Evolutionary conservation across 2,329 filamentous ascomycete species (phyloP), one percentile per base, ranked within the genome.

Genomic region (Aspergillus novoparasiticus): DNA sequence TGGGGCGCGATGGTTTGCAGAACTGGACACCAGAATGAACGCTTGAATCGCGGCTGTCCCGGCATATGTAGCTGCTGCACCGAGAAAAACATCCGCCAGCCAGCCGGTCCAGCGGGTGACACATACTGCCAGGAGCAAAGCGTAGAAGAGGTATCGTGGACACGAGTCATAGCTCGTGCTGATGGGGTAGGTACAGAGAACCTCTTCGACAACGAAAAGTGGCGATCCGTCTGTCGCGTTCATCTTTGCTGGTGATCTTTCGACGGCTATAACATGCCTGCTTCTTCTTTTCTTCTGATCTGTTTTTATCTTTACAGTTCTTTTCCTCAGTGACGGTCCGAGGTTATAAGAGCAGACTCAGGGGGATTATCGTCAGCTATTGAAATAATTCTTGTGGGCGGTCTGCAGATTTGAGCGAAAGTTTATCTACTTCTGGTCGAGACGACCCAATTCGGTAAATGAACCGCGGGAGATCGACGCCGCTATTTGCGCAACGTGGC

Each of bases 111-210:
- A 74, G 8, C 72, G 63, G 5, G 74, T 72, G 3, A 73, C 51
- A 48, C 72, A 75, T 14, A 64, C 72, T 9, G 71, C 70, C 1
- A 73, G 55, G 5, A 76, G 65, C 11, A 76, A 68, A 1, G 66
- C 71, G 34, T 76, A 76, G 66, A 74, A 76, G 4, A 76, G 69
- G 45, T 76, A 76, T 41, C 74, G 68, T 4, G 74, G 74, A 57
- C 74, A 76, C 5, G 68, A 68, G 32, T 73, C 71, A 53, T 76
- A 76, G 30, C 74, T 65, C 3, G 75, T 76, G 67, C 73, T 76
- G 53, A 76, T 73, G 1, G 73, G 74, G 51, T 76, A 76, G 60
- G 62, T 65, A 61, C 74, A 76, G 26, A 72, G 39, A 2, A 73
- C 69, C 64, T 74, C 71, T 51, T 75, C 70, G 3, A 72, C 73